Evolutionary conservation across 164 flowering plant species (phyloP), one percentile per base, ranked within the genome.

Genomic region (Chloranthus sessilifolius): DNA sequence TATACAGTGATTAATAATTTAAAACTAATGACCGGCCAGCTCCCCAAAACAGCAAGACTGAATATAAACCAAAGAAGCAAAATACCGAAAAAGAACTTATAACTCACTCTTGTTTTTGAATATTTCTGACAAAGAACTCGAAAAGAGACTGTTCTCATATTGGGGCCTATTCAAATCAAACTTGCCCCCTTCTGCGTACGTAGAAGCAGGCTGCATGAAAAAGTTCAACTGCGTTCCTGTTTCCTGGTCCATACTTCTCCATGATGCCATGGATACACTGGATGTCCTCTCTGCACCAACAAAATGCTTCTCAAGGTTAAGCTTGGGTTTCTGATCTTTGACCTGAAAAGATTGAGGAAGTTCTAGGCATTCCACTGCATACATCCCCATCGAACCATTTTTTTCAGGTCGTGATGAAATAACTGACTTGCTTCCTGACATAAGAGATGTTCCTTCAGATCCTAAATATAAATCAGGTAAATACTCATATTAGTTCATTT

Each of bases 91-190:
- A 33, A 33, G 36, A 33, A 33, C 7, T 33, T 11, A 47, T 19
- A 25, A 59, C 90, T 58, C 66, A 85, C 95, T 30, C 45, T 88
- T 87, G 62, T 70, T 75, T 58, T 46, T 64, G 63, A 83, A 81
- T 31, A 81, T 36, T 20, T 85, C 88, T n/a, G 94, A 84, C 49
- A 88, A 42, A 16, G 95, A 83, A 51, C 92, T 78, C 6, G 94
- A 85, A 71, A 87, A 85, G 40, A 85, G 82, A 44, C 80, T 76
- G 50, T 71, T 89, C 63, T 84, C 95, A 61, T 73, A 58, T 43
- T 69, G 85, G 35, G 69, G 20, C 31, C 67, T 74, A 38, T 47
- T 62, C n/a, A 62, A 49, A 36, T 55, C 66, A 45, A 44, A 36
- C 54, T 51, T 69, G 25, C 37, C 69, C 28, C 63, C 62, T 14